Evolutionary conservation across 2,329 filamentous ascomycete genomes (phyloP).

Genomic region (Biscogniauxia marginata): DNA sequence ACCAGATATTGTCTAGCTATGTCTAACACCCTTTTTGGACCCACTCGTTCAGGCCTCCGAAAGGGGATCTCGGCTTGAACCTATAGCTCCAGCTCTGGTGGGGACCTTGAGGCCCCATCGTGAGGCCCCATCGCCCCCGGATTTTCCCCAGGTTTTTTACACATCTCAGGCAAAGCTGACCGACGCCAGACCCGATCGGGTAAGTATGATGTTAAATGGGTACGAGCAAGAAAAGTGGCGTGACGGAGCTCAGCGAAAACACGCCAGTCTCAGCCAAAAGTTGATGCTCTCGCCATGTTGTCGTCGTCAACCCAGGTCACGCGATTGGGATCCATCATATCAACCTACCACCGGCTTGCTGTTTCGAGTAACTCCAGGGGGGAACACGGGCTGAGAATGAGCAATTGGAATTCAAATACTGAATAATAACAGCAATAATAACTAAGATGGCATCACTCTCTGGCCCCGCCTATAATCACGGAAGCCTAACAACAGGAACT

Average conservation of each 20-base stretch:
- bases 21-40: no score
- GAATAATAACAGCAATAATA: neutral
- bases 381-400: neutral
- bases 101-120: neutral
- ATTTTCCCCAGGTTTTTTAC: constrained; percentile 25
- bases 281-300: constrained; percentile 3
- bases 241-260: constrained; percentile 12
- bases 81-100: neutral
- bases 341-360: neutral
- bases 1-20: no score
- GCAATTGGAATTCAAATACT: neutral
- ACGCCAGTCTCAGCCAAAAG: constrained; percentile 26
- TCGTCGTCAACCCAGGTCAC: constrained; percentile 19
- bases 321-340: constrained; percentile 19
- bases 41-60: neutral
- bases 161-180: neutral
- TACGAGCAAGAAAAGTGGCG: neutral
- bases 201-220: constrained; percentile 17
- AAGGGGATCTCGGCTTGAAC: neutral
- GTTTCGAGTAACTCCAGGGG: neutral
- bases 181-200: constrained; percentile 15
- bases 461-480: neutral
- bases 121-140: constrained; percentile 10
- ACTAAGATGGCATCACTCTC: neutral
- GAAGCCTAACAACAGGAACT: constrained; percentile 5